phyloP scores from a whole-genome alignment of 2,329 filamentous ascomycete species.

The Furcasterigmium furcatum region DNA sequence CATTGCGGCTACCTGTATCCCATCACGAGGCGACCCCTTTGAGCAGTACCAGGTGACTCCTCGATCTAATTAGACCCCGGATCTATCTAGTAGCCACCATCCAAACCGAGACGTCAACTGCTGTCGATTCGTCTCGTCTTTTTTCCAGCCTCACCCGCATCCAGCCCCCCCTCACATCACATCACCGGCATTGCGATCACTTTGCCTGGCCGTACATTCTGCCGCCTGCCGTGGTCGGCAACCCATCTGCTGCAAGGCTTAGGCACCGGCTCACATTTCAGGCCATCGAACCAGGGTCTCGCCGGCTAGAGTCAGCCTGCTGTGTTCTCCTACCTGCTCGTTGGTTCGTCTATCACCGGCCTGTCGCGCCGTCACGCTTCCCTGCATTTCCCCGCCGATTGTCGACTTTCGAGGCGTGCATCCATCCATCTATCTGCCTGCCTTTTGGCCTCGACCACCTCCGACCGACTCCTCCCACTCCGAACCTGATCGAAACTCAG shows the following conservation, averaged over 20 bases:
- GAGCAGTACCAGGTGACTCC: conserved; percentile 1
- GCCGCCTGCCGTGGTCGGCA: background rate
- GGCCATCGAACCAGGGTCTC: background rate
- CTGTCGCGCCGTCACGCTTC: background rate
- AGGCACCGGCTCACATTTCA: background rate
- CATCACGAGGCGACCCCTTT: conserved; percentile 4
- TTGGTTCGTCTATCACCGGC: background rate
- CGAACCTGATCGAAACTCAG: background rate
- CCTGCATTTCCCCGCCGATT: background rate
- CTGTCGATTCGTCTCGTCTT: background rate
- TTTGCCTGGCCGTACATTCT: too few relatives aligned
- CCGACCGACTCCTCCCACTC: background rate
- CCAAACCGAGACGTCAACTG: background rate
- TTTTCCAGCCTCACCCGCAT: background rate
- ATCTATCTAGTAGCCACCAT: background rate
- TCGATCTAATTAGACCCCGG: background rate
- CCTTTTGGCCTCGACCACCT: background rate
- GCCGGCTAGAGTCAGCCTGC: background rate
- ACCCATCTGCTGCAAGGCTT: background rate
- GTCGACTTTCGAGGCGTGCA: background rate
- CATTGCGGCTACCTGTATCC: background rate
- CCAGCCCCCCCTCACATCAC: background rate
- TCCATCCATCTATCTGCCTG: background rate
- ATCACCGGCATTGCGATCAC: too few relatives aligned
- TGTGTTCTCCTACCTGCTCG: background rate